Base-by-base conservation (phyloP, 768 basidiomycete genomes). In the Naganishia vishniacii region DNA sequence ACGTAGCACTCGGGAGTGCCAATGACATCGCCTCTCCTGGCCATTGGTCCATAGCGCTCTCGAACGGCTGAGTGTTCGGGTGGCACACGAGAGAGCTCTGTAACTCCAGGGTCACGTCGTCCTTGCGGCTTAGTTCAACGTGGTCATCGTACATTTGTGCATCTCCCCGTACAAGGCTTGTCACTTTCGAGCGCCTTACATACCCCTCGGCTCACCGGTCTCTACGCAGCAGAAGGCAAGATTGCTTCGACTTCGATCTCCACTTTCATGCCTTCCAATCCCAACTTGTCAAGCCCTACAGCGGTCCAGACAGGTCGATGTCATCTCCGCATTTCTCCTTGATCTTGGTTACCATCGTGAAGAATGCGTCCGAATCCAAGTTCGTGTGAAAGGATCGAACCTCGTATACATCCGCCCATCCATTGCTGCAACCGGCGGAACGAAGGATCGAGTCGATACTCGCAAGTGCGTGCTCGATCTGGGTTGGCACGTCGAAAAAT, bases 171-270 rank as follows among this genome's bases (percentile, higher is more conserved):
- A n/a, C n/a, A n/a, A n/a, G n/a, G n/a, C n/a, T n/a, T n/a, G n/a
- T n/a, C n/a, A n/a, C n/a, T n/a, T n/a, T n/a, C n/a, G n/a, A n/a
- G n/a, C n/a, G n/a, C n/a, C n/a, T n/a, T n/a, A n/a, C n/a, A n/a
- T n/a, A n/a, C n/a, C n/a, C n/a, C n/a, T n/a, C n/a, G n/a, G n/a
- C n/a, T n/a, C n/a, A n/a, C n/a, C n/a, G n/a, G 25, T n/a, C 37
- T 56, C 23, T 32, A 31, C 34, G 34, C 34, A n/a, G 34, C 23
- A 34, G 53, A 37, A 41, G 53, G 53, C 53, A 56, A 40, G 23
- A 56, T 37, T 7, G 53, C 53, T 56, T 56, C 53, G 20, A 56
- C 53, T 56, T 56, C 53, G 16, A 56, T 41, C 40, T 56, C 53
- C 9, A 56, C 53, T 29, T 56, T 56, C 53, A 56, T 56, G 26